These are phyloP conservation scores for Lactifluus echinatus DNA, from an alignment of 768 basidiomycete species.

Conservation along the genomic window DNA sequence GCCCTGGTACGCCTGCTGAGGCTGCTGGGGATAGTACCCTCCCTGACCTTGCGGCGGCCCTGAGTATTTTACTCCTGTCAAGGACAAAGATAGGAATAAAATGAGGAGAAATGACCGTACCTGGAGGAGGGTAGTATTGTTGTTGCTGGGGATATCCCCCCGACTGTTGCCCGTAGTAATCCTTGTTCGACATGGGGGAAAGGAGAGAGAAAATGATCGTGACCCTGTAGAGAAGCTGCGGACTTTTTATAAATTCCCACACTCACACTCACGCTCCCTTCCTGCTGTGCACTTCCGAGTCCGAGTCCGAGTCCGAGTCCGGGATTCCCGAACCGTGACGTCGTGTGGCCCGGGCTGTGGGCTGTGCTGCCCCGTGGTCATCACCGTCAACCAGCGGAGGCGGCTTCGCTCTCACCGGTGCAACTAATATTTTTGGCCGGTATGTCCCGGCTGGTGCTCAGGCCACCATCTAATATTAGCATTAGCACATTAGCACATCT, in stretches of 20 bases:
- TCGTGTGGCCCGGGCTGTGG: too few relatives aligned
- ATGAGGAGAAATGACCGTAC: conserved; percentile 25
- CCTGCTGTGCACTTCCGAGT: too few relatives aligned
- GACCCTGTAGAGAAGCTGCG: neutral
- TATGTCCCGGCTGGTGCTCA: neutral
- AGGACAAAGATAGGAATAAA: conserved; percentile 20
- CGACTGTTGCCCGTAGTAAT: conserved; percentile 45
- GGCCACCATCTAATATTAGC: neutral
- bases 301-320: too few relatives aligned
- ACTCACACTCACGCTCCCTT: neutral
- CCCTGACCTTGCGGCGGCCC: conserved; percentile 54
- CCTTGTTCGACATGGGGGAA: conserved; percentile 50
- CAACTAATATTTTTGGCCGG: too few relatives aligned
- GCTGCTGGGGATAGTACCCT: conserved; percentile 68
- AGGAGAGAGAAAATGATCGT: neutral
- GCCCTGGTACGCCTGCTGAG: conserved; percentile 57
- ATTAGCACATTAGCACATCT: neutral
- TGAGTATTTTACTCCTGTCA: conserved; percentile 22
- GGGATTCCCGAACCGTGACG: too few relatives aligned
- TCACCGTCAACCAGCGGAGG: neutral
- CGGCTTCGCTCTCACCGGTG: too few relatives aligned
- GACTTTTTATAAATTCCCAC: conserved; percentile 12
- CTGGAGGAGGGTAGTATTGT: conserved; percentile 48
- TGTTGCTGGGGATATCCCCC: conserved; percentile 37
- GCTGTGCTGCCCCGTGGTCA: neutral